These are phyloP conservation scores for Salinomyces thailandicus DNA, from an alignment of 2,329 filamentous ascomycete species.

Conservation along the genomic window DNA sequence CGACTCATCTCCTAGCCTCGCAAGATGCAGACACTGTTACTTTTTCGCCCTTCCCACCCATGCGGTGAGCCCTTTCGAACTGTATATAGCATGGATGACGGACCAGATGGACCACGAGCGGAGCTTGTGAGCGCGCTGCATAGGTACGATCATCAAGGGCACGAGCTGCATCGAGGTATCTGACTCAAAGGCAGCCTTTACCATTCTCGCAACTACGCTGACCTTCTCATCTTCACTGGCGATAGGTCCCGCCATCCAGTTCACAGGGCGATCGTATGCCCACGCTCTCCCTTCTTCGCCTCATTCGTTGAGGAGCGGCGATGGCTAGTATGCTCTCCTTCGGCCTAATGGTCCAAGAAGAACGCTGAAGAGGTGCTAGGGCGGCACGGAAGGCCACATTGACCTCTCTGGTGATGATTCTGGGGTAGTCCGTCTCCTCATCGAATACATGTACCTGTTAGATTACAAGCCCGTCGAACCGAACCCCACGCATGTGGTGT, in stretches of 20 bases:
- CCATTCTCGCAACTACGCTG: conserved; percentile 9
- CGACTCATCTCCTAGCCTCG: too few species aligned
- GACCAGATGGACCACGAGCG: neutral
- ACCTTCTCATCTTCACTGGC: conserved; percentile 13
- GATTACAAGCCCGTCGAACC: conserved; percentile 16
- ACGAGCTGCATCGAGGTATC: neutral
- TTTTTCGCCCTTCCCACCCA: too few species aligned
- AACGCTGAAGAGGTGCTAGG: conserved; percentile 7
- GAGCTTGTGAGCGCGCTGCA: neutral
- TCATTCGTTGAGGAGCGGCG: conserved; percentile 9
- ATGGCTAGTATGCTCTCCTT: conserved; percentile 12
- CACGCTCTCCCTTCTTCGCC: conserved; percentile 13
- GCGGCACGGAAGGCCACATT: conserved; percentile 15
- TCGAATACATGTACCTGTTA: conserved; percentile 20
- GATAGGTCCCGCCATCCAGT: neutral
- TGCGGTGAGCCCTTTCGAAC: too few species aligned
- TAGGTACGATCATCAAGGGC: too few species aligned
- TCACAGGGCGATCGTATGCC: conserved; percentile 17
- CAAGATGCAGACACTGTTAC: too few species aligned
- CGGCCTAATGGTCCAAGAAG: neutral
- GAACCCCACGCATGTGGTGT: too few species aligned
- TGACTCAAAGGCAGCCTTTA: neutral
- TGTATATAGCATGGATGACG: too few species aligned
- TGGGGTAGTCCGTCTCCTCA: conserved; percentile 15
- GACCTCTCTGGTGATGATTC: conserved; percentile 15